phyloP scores from a whole-genome alignment of 2,329 filamentous ascomycete species.

The Moelleriella libera region DNA sequence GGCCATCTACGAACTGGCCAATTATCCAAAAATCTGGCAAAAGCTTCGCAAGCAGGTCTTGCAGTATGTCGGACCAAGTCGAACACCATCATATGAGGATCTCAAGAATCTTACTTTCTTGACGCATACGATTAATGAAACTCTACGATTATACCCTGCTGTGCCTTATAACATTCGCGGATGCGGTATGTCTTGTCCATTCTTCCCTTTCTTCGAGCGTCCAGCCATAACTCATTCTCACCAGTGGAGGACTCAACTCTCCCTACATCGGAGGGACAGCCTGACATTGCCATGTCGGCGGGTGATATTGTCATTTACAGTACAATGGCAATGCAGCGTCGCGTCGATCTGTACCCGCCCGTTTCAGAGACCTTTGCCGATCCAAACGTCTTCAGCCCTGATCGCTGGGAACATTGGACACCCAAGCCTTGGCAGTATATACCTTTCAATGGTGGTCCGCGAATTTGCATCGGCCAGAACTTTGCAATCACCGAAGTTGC shows the following conservation, averaged over 20 bases:
- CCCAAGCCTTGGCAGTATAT: slow-evolving; percentile 58
- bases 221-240: neutral
- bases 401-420: slow-evolving; percentile 51
- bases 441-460: slow-evolving; percentile 61
- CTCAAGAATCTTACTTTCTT: slow-evolving; percentile 83
- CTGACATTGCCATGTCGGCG: slow-evolving; percentile 47
- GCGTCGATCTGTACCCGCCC: slow-evolving; percentile 44
- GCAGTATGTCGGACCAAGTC: slow-evolving; percentile 45
- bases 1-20: slow-evolving; percentile 68
- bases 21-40: slow-evolving; percentile 51
- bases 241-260: slow-evolving; percentile 60
- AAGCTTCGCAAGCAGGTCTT: slow-evolving; percentile 64
- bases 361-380: slow-evolving; percentile 29
- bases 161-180: slow-evolving; percentile 65
- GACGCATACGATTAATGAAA: slow-evolving; percentile 60
- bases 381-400: slow-evolving; percentile 43
- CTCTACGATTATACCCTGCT: slow-evolving; percentile 60
- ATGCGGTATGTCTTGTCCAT: slow-evolving; percentile 2
- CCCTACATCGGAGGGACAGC: slow-evolving; percentile 49
- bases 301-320: slow-evolving; percentile 53
- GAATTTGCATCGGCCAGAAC: slow-evolving; percentile 68
- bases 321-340: slow-evolving; percentile 59
- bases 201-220: neutral
- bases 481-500: slow-evolving; percentile 65
- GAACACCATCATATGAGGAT: slow-evolving; percentile 58